These are phyloP conservation scores for Rubroshorea leprosula DNA, from an alignment of 345 rosid genomes.

Conservation along the genomic window DNA sequence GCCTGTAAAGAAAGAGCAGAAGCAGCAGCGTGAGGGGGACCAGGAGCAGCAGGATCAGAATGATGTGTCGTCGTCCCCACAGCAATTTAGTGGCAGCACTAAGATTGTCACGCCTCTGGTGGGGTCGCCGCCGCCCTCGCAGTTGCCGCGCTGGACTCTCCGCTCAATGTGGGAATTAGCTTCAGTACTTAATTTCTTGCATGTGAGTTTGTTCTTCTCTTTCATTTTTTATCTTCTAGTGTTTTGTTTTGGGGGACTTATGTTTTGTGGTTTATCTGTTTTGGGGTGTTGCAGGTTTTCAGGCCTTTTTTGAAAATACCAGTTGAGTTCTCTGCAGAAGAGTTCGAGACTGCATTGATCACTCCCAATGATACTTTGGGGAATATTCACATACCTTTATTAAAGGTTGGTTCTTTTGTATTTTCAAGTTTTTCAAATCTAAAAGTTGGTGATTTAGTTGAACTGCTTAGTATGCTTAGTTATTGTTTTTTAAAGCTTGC, in stretches of 20 bases:
- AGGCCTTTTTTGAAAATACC: slow-evolving; percentile 74
- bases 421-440: not conserved
- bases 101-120: slow-evolving; percentile 74
- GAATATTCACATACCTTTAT: slow-evolving; percentile 85
- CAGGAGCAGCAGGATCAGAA: slow-evolving; percentile 22
- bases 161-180: slow-evolving; percentile 99
- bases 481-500: slow-evolving; percentile 2
- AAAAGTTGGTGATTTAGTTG: not conserved
- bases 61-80: slow-evolving; percentile 28
- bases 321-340: slow-evolving; percentile 91
- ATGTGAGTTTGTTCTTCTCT: slow-evolving; percentile 44
- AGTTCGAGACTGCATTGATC: slow-evolving; percentile 89
- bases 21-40: slow-evolving; percentile 23
- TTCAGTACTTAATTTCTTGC: slow-evolving; percentile 91
- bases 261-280: slow-evolving; percentile 7
- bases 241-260: slow-evolving; percentile 12
- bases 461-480: not conserved
- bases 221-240: slow-evolving; percentile 13
- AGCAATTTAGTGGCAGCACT: slow-evolving; percentile 46
- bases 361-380: slow-evolving; percentile 87
- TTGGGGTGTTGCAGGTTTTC: slow-evolving; percentile 54
- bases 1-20: slow-evolving; percentile 48
- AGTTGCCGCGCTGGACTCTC: slow-evolving; percentile 89
- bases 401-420: slow-evolving; percentile 65
- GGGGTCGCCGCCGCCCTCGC: slow-evolving; percentile 73